Percentiles rank a stretch among this genome's conserved stretches.
These are phyloP conservation scores for Xylariaceae sp. DNA, from an alignment of 2,329 filamentous ascomycete genomes.

Conservation along the genomic window DNA sequence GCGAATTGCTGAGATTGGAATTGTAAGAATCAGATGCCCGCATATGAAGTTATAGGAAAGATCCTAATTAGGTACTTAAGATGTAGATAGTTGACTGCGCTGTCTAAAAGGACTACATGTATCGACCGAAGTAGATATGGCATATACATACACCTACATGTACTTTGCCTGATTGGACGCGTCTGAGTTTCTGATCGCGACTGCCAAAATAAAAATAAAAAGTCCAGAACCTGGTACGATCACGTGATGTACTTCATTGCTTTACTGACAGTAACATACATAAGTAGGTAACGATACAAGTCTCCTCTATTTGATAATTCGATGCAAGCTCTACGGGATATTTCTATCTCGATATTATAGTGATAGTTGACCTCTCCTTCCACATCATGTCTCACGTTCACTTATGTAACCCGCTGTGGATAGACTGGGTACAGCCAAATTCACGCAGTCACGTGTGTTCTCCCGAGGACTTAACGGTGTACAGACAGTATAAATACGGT, in stretches of 20 bases:
- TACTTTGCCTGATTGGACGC: background rate
- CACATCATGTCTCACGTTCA: background rate
- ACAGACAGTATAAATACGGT: background rate
- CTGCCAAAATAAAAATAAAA: slow-evolving; percentile 1
- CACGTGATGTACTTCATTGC: slow-evolving; percentile 15
- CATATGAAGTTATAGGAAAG: background rate
- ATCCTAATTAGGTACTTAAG: no score
- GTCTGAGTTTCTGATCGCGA: slow-evolving; percentile 1
- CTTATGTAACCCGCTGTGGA: background rate
- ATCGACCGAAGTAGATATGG: no score
- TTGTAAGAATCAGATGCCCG: background rate
- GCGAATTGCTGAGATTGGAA: background rate
- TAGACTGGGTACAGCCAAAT: no score
- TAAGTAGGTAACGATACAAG: background rate
- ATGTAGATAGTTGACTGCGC: background rate
- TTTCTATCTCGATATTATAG: background rate
- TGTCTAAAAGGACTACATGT: background rate
- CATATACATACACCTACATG: no score
- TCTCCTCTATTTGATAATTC: background rate
- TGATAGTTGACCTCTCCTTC: background rate
- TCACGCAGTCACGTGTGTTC: background rate
- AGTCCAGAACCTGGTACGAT: slow-evolving; percentile 11
- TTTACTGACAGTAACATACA: background rate
- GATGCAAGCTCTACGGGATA: background rate
- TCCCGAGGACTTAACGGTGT: background rate